phyloP scores from a whole-genome alignment of 2,329 filamentous ascomycete genomes.

The Periconia digitata region DNA sequence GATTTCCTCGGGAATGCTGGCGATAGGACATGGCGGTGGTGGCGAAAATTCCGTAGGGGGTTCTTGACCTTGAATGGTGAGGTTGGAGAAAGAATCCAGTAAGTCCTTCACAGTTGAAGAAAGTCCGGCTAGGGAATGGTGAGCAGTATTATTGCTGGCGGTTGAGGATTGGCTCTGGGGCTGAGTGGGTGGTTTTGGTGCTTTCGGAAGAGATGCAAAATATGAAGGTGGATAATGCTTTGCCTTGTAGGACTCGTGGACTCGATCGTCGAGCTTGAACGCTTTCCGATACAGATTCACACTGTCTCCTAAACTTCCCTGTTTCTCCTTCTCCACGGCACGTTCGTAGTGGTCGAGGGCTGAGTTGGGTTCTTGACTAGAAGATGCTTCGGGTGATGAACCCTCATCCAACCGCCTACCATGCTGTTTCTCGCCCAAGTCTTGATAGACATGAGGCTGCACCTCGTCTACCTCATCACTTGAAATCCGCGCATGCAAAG shows the following conservation, averaged over 20 bases:
- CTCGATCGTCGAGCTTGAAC: slow-evolving; percentile 82
- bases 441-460: slow-evolving; percentile 46
- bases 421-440: slow-evolving; percentile 50
- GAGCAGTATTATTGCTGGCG: slow-evolving; percentile 57
- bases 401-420: slow-evolving; percentile 47
- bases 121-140: slow-evolving; percentile 59
- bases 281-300: slow-evolving; percentile 85
- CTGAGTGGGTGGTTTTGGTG: slow-evolving; percentile 42
- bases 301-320: slow-evolving; percentile 87
- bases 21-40: slow-evolving; percentile 77
- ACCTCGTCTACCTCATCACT: slow-evolving; percentile 45
- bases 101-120: slow-evolving; percentile 66
- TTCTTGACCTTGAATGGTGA: slow-evolving; percentile 68
- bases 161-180: slow-evolving; percentile 37
- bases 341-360: slow-evolving; percentile 92
- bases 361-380: slow-evolving; percentile 61
- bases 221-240: slow-evolving; percentile 79
- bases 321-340: slow-evolving; percentile 83
- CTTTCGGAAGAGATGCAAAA: slow-evolving; percentile 47
- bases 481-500: slow-evolving; percentile 25
- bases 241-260: slow-evolving; percentile 84
- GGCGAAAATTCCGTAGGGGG: slow-evolving; percentile 72
- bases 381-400: slow-evolving; percentile 34
- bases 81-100: slow-evolving; percentile 70
- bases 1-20: slow-evolving; percentile 78